A percentile compares a stretch with the other conserved stretches of the same genome.
Evolutionary conservation across 2,329 filamentous ascomycete genomes (phyloP).

Genomic region (Gyromitra esculenta): DNA sequence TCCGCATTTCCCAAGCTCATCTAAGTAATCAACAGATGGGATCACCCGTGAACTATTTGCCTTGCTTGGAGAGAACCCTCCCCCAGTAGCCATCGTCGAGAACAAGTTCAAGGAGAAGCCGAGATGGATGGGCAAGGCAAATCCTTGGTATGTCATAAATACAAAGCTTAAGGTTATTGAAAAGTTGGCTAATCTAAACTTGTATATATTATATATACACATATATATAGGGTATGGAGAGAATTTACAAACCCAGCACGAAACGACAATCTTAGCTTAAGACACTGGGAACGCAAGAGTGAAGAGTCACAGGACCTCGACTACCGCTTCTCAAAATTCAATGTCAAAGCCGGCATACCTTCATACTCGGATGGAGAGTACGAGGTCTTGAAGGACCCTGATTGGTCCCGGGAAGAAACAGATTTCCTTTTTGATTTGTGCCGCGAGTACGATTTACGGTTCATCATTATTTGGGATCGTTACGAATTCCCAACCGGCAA

Average conservation of each 20-base stretch:
- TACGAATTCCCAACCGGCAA: slow-evolving; percentile 73
- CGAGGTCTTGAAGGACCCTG: slow-evolving; percentile 74
- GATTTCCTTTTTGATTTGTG: slow-evolving; percentile 84
- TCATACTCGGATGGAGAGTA: slow-evolving; percentile 91
- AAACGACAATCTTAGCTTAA: slow-evolving; percentile 74
- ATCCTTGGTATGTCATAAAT: slow-evolving; percentile 52
- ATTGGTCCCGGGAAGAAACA: slow-evolving; percentile 93
- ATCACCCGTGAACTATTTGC: slow-evolving; percentile 58
- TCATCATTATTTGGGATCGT: slow-evolving; percentile 90
- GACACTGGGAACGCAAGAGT: slow-evolving; percentile 79
- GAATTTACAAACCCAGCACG: slow-evolving; percentile 82
- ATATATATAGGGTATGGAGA: slow-evolving; percentile 70
- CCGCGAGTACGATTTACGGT: slow-evolving; percentile 83
- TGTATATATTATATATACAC: slow-evolving; percentile 59
- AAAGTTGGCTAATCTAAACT: slow-evolving; percentile 56
- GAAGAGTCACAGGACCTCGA: slow-evolving; percentile 61
- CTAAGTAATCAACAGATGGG: slow-evolving; percentile 50
- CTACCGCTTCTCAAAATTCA: slow-evolving; percentile 82
- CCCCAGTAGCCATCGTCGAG: slow-evolving; percentile 58
- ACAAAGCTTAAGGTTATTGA: too few species aligned
- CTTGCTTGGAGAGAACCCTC: slow-evolving; percentile 58
- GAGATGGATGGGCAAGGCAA: slow-evolving; percentile 57
- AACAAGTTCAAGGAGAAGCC: slow-evolving; percentile 58
- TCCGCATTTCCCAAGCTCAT: neutral
- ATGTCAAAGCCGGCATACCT: slow-evolving; percentile 80